A percentile compares a stretch with the other conserved stretches of the same genome.
These are phyloP conservation scores for Prototheca wickerhamii DNA, from an alignment of 163 green algal species.

Conservation along the genomic window DNA sequence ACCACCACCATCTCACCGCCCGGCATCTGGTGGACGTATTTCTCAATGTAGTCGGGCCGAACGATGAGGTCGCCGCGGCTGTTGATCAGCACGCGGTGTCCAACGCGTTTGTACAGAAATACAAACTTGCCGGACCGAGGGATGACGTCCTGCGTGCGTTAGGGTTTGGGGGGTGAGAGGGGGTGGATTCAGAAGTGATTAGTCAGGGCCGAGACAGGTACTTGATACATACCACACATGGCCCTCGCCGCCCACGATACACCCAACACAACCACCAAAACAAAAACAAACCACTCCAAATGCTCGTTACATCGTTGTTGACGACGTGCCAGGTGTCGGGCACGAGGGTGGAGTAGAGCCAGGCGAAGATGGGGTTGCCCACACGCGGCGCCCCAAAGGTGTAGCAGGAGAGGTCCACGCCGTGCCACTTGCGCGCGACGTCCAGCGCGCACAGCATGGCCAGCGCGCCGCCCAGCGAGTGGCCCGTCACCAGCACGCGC, in stretches of 20 bases:
- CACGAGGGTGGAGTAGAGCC: slow-evolving; percentile 14
- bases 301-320: slow-evolving; percentile 11
- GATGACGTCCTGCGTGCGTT: background rate
- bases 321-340: slow-evolving; percentile 29
- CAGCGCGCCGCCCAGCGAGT: slow-evolving; percentile 49
- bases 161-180: background rate
- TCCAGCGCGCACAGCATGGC: slow-evolving; percentile 35
- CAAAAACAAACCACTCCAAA: background rate
- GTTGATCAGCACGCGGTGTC: slow-evolving; percentile 33
- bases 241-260: background rate
- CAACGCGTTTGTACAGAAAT: slow-evolving; percentile 26
- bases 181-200: background rate
- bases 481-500: slow-evolving; percentile 29
- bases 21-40: background rate
- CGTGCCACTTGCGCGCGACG: background rate
- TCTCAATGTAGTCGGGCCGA: slow-evolving; percentile 16
- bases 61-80: slow-evolving; percentile 26
- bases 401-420: background rate
- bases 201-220: background rate
- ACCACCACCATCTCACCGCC: background rate
- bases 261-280: background rate
- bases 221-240: background rate
- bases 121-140: background rate
- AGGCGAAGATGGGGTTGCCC: slow-evolving; percentile 43
- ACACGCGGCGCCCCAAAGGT: slow-evolving; percentile 38